These are phyloP conservation scores for Bruguiera hainesii DNA, from an alignment of 441 rosid species.

Conservation along the genomic window DNA sequence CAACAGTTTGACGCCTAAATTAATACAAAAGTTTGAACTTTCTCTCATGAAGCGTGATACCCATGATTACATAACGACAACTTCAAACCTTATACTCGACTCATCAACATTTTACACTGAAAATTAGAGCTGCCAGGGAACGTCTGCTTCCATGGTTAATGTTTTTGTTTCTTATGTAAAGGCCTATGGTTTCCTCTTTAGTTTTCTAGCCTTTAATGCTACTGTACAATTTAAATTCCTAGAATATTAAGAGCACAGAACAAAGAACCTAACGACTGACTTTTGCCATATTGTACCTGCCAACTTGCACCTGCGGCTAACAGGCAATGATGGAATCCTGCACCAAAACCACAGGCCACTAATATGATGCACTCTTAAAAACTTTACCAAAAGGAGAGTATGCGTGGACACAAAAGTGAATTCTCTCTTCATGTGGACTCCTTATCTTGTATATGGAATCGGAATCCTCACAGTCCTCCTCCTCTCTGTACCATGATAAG, in stretches of 20 bases:
- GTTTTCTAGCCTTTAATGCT: constrained; percentile 16
- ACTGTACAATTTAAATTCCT: constrained; percentile 24
- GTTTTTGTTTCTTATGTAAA: constrained; percentile 9
- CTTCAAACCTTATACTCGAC: constrained; percentile 41
- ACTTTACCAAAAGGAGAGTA: constrained; percentile 16
- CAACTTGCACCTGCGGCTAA: constrained; percentile 29
- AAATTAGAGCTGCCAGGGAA: constrained; percentile 45
- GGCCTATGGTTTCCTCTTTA: background rate
- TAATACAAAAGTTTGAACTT: constrained; percentile 21
- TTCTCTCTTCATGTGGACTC: constrained; percentile 20
- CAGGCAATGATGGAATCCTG: constrained; percentile 37
- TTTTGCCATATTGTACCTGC: constrained; percentile 30
- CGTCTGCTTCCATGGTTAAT: constrained; percentile 24
- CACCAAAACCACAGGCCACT: constrained; percentile 19
- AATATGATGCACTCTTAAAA: constrained; percentile 12
- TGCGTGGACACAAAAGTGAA: constrained; percentile 29
- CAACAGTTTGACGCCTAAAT: constrained; percentile 24
- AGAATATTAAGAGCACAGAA: constrained; percentile 22
- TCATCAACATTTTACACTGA: constrained; percentile 78
- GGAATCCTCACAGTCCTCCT: constrained; percentile 9
- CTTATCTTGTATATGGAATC: background rate
- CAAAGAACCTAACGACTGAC: background rate
- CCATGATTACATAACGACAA: constrained; percentile 28
- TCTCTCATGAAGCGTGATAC: constrained; percentile 33
- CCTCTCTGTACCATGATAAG: constrained; percentile 27